A percentile compares a stretch with the other conserved stretches of the same genome.
phyloP scores from a whole-genome alignment of 768 basidiomycete species.

The Boletus speciosus region DNA sequence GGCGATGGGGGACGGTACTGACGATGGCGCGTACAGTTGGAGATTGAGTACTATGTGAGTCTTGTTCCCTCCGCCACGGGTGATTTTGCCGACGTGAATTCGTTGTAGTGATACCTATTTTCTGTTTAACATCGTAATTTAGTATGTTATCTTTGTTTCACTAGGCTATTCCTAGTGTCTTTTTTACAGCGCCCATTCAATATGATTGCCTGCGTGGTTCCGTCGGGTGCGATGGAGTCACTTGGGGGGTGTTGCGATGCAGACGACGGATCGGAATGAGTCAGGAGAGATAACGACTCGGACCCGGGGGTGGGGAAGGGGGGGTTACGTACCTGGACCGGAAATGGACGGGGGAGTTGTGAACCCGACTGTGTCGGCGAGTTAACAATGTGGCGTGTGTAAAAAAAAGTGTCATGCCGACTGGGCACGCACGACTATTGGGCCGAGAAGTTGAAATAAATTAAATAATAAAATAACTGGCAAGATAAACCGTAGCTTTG shows the following conservation, averaged over 20 bases:
- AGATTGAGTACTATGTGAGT: constrained; percentile 92
- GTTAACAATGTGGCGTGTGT: background rate
- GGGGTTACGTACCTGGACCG: too few species aligned
- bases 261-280: background rate
- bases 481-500: background rate
- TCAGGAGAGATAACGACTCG: background rate
- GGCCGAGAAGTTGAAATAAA: constrained; percentile 5
- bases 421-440: constrained; percentile 2
- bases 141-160: too few species aligned
- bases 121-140: background rate
- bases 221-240: too few species aligned
- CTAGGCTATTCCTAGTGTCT: too few species aligned
- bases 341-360: background rate
- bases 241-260: too few species aligned
- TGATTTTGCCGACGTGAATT: background rate
- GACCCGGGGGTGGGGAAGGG: background rate
- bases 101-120: constrained; percentile 20
- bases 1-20: background rate
- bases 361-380: background rate
- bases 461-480: background rate
- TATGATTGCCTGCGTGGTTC: too few species aligned
- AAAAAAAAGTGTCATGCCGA: constrained; percentile 5
- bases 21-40: constrained; percentile 54
- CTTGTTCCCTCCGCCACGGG: background rate
- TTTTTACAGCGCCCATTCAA: too few species aligned